Conservation (phyloP, 441 rosid genomes). For the Dalechampia spathulata region DNA sequence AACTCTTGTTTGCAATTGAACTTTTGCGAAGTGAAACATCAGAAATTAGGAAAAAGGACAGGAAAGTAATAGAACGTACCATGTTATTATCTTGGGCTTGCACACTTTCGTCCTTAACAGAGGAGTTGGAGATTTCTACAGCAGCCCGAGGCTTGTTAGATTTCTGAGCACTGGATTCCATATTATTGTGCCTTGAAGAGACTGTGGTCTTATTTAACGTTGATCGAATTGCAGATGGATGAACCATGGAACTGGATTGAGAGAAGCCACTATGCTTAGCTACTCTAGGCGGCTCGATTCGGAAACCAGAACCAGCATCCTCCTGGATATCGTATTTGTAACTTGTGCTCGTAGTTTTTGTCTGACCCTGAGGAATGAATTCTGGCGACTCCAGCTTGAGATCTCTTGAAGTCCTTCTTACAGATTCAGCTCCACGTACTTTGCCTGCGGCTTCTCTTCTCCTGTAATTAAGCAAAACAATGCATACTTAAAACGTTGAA, state of each 20-base stretch:
- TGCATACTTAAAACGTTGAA: conserved; percentile 1
- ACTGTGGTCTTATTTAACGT: conserved; percentile 27
- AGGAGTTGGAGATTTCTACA: conserved; percentile 26
- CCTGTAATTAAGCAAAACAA: conserved; percentile 30
- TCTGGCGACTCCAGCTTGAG: conserved; percentile 44
- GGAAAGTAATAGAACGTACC: conserved; percentile 31
- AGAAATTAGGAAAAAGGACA: background rate
- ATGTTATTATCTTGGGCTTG: conserved; percentile 24
- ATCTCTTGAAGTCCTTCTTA: conserved; percentile 47
- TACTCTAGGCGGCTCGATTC: conserved; percentile 37
- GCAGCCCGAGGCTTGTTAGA: conserved; percentile 28
- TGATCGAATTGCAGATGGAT: conserved; percentile 35
- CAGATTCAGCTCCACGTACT: conserved; percentile 53
- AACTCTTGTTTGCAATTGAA: background rate
- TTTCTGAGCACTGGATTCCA: conserved; percentile 28
- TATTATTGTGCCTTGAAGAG: conserved; percentile 16
- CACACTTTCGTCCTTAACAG: conserved; percentile 25
- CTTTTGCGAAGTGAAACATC: background rate
- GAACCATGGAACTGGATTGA: conserved; percentile 52
- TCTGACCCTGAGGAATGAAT: conserved; percentile 42
- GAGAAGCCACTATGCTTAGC: conserved; percentile 26
- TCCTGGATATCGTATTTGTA: conserved; percentile 42
- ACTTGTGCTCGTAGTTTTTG: conserved; percentile 34
- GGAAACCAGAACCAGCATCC: conserved; percentile 48
- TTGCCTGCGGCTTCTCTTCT: conserved; percentile 45